Conservation (phyloP, 768 basidiomycete species). For the Paxillus rubicundulus region DNA sequence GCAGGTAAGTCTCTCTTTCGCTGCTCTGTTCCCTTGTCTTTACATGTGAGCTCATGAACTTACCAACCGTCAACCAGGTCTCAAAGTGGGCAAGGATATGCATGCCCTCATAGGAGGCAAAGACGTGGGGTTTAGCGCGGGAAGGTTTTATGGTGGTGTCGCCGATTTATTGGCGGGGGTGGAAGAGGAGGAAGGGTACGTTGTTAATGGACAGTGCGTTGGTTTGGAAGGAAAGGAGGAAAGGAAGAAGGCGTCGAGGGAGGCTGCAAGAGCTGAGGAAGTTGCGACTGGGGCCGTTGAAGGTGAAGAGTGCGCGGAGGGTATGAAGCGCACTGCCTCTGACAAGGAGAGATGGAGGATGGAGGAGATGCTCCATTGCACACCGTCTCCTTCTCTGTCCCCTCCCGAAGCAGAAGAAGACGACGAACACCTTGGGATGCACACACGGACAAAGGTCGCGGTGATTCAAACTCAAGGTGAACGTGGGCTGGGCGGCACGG, state of each 20-base stretch:
- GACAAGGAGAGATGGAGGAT: slow-evolving; percentile 26
- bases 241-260: slow-evolving; percentile 6
- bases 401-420: slow-evolving; percentile 2
- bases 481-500: background rate
- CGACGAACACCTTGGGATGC: slow-evolving; percentile 1
- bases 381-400: slow-evolving; percentile 4
- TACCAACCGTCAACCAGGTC: slow-evolving; percentile 8
- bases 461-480: background rate
- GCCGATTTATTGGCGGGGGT: slow-evolving; percentile 74
- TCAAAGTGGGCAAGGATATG: slow-evolving; percentile 79
- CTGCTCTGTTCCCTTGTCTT: background rate
- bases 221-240: slow-evolving; percentile 17
- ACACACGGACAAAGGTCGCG: background rate
- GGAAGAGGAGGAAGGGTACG: slow-evolving; percentile 56
- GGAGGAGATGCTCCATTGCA: slow-evolving; percentile 22
- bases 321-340: slow-evolving; percentile 14
- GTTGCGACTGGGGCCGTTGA: background rate
- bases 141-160: slow-evolving; percentile 86
- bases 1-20: slow-evolving; percentile 10
- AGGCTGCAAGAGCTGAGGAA: slow-evolving; percentile 1
- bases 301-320: background rate
- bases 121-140: slow-evolving; percentile 88
- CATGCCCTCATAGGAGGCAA: slow-evolving; percentile 87
- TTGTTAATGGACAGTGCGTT: slow-evolving; percentile 23
- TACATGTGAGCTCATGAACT: background rate